Evolutionary conservation across 1,284 basidiomycete species (phyloP), one percentile per base, ranked within the genome.

Genomic region (Schizophyllum amplum): DNA sequence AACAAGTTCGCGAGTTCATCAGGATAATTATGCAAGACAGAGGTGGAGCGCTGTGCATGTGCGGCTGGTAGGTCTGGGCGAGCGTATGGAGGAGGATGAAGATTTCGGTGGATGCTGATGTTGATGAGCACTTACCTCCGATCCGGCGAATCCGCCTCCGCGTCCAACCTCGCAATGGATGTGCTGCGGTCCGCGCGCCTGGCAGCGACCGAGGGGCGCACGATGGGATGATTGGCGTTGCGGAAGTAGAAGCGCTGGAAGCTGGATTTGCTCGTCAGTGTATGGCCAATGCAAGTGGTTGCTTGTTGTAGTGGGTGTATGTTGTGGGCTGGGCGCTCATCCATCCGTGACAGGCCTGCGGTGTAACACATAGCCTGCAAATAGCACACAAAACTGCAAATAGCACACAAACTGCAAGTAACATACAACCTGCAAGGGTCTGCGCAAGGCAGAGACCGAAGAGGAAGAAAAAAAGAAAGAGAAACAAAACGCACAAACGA

Each of bases 171-270:
- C 59, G 73, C 69, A 50, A 71, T 69, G 42, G 71, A 68, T 3
- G 13, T 68, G 63, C 51, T 72, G 23, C 77, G 73, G 49, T 87
- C 88, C 63, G 88, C 86, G 46, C 86, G 78, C 47, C 85, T 76
- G 13, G 78, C 78, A 9, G 82, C 77, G 20, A 90, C 80, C 7
- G 89, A 90, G 0, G 86, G 82, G 47, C 87, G 78, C 20, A 78
- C 79, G 62, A 88, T 87, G 0, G 87, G 85, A 64, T 91, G 88
- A 59, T 89, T 90, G 55, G 83, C 79, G 67, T 91, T 92, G 54
- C 89, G 79, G 68, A 94, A 92, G 68, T 92, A 92, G 1, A 93
- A 72, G 24, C 91, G 80, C 68, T 94, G 92, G 67, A 86, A 94
- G 61, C 91, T 92, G 63, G 55, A 26, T 42, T 53, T 48, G 27